Evolutionary conservation across 129 eudicot species (phyloP), one percentile per base, ranked within the genome.

Genomic region (Pulicaria dysenterica): DNA sequence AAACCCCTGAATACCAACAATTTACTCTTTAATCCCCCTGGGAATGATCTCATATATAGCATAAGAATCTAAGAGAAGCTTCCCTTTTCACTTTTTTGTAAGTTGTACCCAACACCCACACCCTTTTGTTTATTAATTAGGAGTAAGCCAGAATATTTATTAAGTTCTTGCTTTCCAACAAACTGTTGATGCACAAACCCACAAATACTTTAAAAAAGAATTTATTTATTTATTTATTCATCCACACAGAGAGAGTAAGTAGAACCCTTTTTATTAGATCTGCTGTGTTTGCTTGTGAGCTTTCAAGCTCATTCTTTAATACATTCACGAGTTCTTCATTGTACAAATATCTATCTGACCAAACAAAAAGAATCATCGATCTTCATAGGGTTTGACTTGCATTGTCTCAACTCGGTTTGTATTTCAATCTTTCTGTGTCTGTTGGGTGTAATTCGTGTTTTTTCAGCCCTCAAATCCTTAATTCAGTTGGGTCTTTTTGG

Each of bases 251-350:
- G 51, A 64, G 78, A 74, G 59, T 78, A 74, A 43, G 79, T 41
- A 72, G 59, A 43, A 16, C 51, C 56, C 47, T 7, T 8, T 42
- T 44, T 75, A 50, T 49, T 67, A 72, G 89, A 83, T 89, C 87
- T 76, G 77, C 83, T 67, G 66, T 72, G 65, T 51, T 60, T 56
- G 62, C 38, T 54, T 81, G 68, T 72, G 57, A 38, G 40, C 71
- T 45, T 54, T 66, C 41, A 38, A 73, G 58, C 73, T 65, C 83
- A 37, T 69, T 77, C 81, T 65, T 85, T 57, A 83, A 83, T 83
- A 77, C 81, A 67, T 36, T 80, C 83, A 78, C 95, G 81, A 69
- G 84, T 57, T 55, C 64, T 78, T 71, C 80, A 57, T 7, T 72
- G 69, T 62, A 40, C 38, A 48, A 24, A 24, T 24, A 24, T 24